A percentile compares a stretch with the other conserved stretches of the same genome.
Evolutionary conservation across 2,329 filamentous ascomycete species (phyloP).

Genomic region (Orbilia brochopaga): DNA sequence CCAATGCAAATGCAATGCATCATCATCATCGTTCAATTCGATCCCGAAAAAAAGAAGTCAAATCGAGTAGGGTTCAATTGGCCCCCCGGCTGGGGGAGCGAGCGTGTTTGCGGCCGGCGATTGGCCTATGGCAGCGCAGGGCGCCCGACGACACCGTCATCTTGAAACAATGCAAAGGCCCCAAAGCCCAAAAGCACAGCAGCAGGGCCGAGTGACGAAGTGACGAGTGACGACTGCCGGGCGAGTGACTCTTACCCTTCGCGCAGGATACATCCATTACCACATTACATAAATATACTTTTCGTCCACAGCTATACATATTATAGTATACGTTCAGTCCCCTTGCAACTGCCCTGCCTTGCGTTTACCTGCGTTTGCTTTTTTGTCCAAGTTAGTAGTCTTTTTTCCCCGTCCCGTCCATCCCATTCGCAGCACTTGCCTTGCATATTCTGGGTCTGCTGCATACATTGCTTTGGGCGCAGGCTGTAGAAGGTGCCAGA

Average conservation of each 20-base stretch:
- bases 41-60: no score
- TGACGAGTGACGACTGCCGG: background rate
- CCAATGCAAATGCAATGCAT: no score
- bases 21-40: no score
- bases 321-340: no score
- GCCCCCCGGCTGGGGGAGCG: background rate
- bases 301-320: no score
- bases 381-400: conserved; percentile 28
- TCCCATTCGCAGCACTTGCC: no score
- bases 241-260: conserved; percentile 37
- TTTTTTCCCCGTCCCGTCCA: no score
- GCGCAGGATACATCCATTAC: background rate
- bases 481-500: conserved; percentile 41
- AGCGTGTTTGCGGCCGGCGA: background rate
- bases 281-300: no score
- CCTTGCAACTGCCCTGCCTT: conserved; percentile 16
- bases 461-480: background rate
- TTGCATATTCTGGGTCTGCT: background rate
- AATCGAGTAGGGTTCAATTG: background rate
- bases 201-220: background rate
- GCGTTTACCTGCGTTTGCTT: conserved; percentile 30
- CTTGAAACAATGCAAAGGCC: conserved; percentile 50
- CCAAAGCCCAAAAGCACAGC: no score
- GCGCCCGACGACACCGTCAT: conserved; percentile 40
- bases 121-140: conserved; percentile 34